Evolutionary conservation across 768 basidiomycete genomes (phyloP), one percentile per base, ranked within the genome.

Genomic region (Suillus discolor): DNA sequence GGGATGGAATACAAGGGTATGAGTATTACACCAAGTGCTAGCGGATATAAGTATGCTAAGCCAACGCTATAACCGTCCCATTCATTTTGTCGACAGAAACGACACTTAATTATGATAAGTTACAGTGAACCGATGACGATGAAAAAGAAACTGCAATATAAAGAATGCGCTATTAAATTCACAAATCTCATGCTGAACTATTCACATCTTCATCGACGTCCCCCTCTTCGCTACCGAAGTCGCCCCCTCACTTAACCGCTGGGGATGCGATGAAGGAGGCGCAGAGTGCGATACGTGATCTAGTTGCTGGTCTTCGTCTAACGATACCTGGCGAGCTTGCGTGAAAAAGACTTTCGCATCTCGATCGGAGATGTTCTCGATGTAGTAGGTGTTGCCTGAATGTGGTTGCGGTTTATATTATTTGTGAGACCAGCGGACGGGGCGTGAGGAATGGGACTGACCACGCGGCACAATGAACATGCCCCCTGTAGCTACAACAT

Each of bases 391-490:
- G 75, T 99, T 99, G 23, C 95, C 95, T 96, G 69, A 1, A 67
- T 12, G 28, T 49, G 41, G 2, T 57, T 41, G 15, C 15, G 16
- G 15, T 25, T 59, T 28, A 11, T 3, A 16, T 23, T 28, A 6
- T 20, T 42, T 20, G 13, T 7, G 38, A 62, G 36, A 53, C 61
- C 41, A 67, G 53, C 64, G 45, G 60, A 3, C 11, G 16, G 51
- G 55, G 53, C 7, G 57, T 16, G 25, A 39, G 34, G 9, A 54
- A 15, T 53, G 67, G 23, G 39, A 74, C 82, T 70, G 68, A 92
- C 95, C 96, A 82, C 96, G 84, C 2, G 96, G 96, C 25, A 97
- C 90, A 72, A 96, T 83, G 74, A 96, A 96, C 84, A 90, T 91
- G 13, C 90, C 94, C 15, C 95, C 94, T 1, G 89, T 83, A 15